These are phyloP conservation scores for Diutina catenulata DNA, from an alignment of 1,139 yeast genomes.

Conservation along the genomic window DNA sequence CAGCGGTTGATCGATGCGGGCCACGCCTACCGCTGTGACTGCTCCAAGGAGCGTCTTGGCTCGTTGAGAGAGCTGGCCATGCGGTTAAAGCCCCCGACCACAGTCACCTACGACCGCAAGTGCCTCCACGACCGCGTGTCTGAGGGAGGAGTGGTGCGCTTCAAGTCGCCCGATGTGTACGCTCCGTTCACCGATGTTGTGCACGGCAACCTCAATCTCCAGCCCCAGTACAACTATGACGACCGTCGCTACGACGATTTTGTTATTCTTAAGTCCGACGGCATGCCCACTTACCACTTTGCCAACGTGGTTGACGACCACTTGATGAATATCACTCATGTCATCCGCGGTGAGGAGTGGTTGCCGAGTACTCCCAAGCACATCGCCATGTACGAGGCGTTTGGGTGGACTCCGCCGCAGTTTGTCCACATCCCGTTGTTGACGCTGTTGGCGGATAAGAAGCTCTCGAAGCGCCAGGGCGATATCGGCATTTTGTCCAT, in stretches of 20 bases:
- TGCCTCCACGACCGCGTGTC: constrained; percentile 27
- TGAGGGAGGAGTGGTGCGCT: constrained; percentile 23
- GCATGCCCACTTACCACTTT: constrained; percentile 90
- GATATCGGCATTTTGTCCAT: constrained; percentile 60
- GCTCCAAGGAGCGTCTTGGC: constrained; percentile 70
- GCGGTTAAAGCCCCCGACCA: constrained; percentile 72
- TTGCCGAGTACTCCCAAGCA: constrained; percentile 92
- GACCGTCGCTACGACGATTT: constrained; percentile 86
- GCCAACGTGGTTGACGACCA: constrained; percentile 96
- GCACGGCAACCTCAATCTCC: constrained; percentile 67
- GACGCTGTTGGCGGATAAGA: constrained; percentile 65
- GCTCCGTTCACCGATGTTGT: constrained; percentile 59
- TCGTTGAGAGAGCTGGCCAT: constrained; percentile 62
- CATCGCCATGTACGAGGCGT: constrained; percentile 71
- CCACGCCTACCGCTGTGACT: constrained; percentile 75
- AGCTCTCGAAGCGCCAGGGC: constrained; percentile 76
- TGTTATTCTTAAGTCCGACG: constrained; percentile 79
- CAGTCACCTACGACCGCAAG: constrained; percentile 82
- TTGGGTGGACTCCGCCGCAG: constrained; percentile 76
- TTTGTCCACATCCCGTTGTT: constrained; percentile 85
- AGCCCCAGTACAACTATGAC: constrained; percentile 59
- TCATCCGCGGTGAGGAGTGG: constrained; percentile 97
- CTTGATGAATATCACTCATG: constrained; percentile 85
- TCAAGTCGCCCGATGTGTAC: constrained; percentile 59
- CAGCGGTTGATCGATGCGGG: constrained; percentile 48